These are phyloP conservation scores for Aspergillus campestris DNA, from an alignment of 495 filamentous ascomycete genomes.

Conservation along the genomic window DNA sequence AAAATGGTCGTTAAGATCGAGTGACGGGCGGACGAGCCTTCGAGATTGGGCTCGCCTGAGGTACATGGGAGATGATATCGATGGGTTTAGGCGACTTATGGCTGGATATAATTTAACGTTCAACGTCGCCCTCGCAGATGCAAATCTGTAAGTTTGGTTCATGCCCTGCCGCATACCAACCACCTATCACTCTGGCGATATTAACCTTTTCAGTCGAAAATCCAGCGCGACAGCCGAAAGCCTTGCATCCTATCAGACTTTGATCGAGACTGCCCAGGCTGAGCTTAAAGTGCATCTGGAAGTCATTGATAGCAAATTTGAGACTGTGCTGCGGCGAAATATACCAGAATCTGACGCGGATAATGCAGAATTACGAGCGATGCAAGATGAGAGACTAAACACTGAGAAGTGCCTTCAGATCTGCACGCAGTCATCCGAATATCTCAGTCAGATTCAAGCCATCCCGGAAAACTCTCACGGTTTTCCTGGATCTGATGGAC, in stretches of 20 bases:
- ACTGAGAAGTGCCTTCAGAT: conserved; percentile 38
- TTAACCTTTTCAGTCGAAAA: conserved; percentile 15
- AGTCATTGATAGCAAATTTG: conserved; percentile 27
- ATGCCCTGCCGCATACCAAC: no score
- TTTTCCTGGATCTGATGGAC: conserved; percentile 7
- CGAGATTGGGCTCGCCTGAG: conserved; percentile 24
- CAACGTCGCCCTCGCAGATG: conserved; percentile 28
- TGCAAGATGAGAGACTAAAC: conserved; percentile 31
- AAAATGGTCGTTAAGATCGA: conserved; percentile 13
- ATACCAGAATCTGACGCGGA: conserved; percentile 12
- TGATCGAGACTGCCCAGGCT: conserved; percentile 27
- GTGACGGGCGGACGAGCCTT: conserved; percentile 9
- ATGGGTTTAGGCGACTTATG: conserved; percentile 22
- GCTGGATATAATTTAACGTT: conserved; percentile 35
- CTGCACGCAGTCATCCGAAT: conserved; percentile 25
- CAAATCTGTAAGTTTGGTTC: conserved; percentile 35
- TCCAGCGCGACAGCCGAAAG: conserved; percentile 19
- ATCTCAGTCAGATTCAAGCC: conserved; percentile 26
- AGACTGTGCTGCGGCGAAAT: conserved; percentile 10
- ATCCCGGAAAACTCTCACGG: conserved; percentile 2
- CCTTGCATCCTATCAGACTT: conserved; percentile 22
- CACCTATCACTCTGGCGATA: conserved; percentile 1
- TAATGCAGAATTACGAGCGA: conserved; percentile 17
- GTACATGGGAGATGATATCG: conserved; percentile 23
- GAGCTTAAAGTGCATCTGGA: conserved; percentile 31